Base-by-base conservation (phyloP, 306 rosid genomes). In the Lagenaria siceraria region DNA sequence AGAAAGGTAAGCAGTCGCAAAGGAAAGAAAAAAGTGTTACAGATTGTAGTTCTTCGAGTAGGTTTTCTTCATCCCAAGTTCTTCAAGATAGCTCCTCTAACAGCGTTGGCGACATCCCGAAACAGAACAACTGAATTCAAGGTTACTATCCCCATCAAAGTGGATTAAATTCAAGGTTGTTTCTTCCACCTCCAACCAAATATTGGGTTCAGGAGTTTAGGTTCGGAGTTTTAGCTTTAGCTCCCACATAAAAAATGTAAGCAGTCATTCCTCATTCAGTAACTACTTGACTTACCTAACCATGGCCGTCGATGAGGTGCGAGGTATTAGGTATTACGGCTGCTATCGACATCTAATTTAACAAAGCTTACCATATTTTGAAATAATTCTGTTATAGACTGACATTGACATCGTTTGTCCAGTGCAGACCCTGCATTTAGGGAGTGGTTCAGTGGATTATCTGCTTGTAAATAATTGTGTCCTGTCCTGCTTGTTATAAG, bases 61-160 rank as follows among this genome's bases (percentile, higher is more conserved):
- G 86, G 77, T 82, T 84, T 83, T 90, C 97, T 77, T 80, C 90
- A 2, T 87, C 90, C 77, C 91, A 83, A 80, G 95, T 87, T 85
- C 83, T 80, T 63, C 94, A 83, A 81, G 96, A 87, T 82, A 89
- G 93, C 89, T 92, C 88, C 53, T 86, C 93, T 77, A 89, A 87
- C 84, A 90, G 97, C 3, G 83, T 88, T 22, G 82, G 92, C 55
- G 89, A 92, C 83, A 54, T 73, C 49, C 90, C 91, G 14, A 89
- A 90, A 82, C 48, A 80, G 74, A 83, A 81, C 72, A 76, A 86
- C 49, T 84, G 80, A 93, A 64, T 42, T 56, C 69, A 49, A 40
- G 53, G 52, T 21, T 12, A 69, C 75, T 42, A 15, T 21, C 54
- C 27, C 21, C 74, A 13, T 68, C 53, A 38, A 65, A 36, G 31